Conservation (phyloP, 306 rosid species). For the Prinsepia uniflora region DNA sequence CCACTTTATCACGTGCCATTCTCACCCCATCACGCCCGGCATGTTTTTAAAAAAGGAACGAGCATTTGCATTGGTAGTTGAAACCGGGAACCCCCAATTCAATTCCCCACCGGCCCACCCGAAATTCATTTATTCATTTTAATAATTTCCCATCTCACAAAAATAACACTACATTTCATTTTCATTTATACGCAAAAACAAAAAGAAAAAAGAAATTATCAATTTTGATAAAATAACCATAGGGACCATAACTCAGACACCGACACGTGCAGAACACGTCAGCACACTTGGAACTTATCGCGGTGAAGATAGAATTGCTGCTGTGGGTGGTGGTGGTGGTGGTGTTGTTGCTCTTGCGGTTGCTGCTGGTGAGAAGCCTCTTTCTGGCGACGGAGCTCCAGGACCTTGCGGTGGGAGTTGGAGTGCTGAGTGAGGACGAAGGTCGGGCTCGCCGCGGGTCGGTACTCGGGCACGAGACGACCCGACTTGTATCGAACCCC, state of each 20-base stretch:
- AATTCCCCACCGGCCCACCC: constrained; percentile 4
- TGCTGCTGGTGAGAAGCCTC: constrained; percentile 20
- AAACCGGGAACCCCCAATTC: background rate
- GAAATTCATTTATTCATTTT: background rate
- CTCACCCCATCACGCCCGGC: constrained; percentile 7
- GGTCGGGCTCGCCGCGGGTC: constrained; percentile 62
- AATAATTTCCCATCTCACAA: background rate
- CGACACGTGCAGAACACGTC: constrained; percentile 21
- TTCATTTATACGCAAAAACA: background rate
- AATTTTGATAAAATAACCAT: constrained; percentile 3
- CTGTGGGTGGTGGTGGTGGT: background rate
- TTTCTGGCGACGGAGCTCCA: constrained; percentile 55
- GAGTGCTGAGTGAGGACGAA: constrained; percentile 60
- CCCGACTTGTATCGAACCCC: constrained; percentile 68
- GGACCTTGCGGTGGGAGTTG: constrained; percentile 65
- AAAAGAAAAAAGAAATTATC: background rate
- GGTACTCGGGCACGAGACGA: constrained; percentile 56
- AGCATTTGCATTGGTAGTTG: constrained; percentile 1
- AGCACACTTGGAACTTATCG: constrained; percentile 33
- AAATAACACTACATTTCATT: too few relatives aligned
- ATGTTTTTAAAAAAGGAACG: background rate
- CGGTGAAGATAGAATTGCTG: constrained; percentile 26
- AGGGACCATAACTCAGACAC: background rate
- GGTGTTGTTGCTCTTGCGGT: background rate
- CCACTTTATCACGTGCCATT: constrained; percentile 29